Evolutionary conservation across 2,329 filamentous ascomycete genomes (phyloP).

Genomic region (Mycosphaerelloides madeirae): DNA sequence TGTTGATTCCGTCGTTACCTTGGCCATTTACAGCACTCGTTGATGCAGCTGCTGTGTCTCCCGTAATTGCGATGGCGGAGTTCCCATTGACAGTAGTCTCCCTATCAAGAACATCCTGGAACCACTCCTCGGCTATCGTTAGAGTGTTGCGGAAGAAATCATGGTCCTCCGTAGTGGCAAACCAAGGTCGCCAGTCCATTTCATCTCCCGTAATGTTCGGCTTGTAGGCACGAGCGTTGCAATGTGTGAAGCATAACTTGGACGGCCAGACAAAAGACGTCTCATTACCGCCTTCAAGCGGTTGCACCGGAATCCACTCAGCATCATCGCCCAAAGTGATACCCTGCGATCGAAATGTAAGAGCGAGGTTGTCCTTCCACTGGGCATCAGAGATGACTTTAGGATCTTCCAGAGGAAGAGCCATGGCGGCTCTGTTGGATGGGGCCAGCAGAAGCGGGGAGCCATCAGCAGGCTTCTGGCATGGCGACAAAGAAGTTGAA

Average conservation of each 20-base stretch:
- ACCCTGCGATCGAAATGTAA: slow-evolving; percentile 9
- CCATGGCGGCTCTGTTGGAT: slow-evolving; percentile 8
- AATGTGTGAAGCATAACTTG: slow-evolving; percentile 18
- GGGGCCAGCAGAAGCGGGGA: slow-evolving; percentile 13
- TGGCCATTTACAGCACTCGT: background rate
- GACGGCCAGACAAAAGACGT: slow-evolving; percentile 22
- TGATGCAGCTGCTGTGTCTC: background rate
- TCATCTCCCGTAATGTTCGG: background rate
- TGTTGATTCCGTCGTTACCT: slow-evolving; percentile 1
- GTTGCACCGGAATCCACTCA: slow-evolving; percentile 12
- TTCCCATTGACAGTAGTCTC: slow-evolving; percentile 16
- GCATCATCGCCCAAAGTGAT: slow-evolving; percentile 13
- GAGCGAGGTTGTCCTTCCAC: slow-evolving; percentile 11
- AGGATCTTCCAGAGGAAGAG: slow-evolving; percentile 1
- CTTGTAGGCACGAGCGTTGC: background rate
- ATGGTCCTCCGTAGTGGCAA: slow-evolving; percentile 12
- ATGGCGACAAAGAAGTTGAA: slow-evolving; percentile 5
- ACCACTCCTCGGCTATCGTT: slow-evolving; percentile 28
- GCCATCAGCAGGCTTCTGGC: background rate
- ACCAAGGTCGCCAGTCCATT: slow-evolving; percentile 23
- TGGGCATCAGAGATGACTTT: slow-evolving; percentile 1
- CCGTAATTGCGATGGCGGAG: background rate
- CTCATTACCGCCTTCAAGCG: slow-evolving; percentile 1
- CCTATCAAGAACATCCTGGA: slow-evolving; percentile 16
- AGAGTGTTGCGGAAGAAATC: slow-evolving; percentile 31